Percentiles rank a stretch among this genome's conserved stretches.
These are phyloP conservation scores for Penicillium sp. DNA, from an alignment of 2,329 filamentous ascomycete species.

Conservation along the genomic window DNA sequence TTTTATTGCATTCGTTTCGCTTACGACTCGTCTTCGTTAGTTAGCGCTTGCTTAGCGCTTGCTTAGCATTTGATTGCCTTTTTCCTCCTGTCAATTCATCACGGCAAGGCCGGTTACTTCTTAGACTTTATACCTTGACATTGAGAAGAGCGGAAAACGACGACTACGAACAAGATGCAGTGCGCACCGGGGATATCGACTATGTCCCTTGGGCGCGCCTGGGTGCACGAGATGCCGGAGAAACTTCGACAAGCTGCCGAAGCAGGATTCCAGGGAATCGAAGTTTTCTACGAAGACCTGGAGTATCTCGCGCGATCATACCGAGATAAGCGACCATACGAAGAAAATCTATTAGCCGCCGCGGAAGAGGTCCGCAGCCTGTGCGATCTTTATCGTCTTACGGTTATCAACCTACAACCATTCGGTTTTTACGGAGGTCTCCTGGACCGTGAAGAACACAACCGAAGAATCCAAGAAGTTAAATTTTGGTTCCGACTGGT, in stretches of 20 bases:
- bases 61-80: not conserved
- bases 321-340: slow-evolving; percentile 35
- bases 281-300: slow-evolving; percentile 76
- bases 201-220: slow-evolving; percentile 69
- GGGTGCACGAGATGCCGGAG: slow-evolving; percentile 61
- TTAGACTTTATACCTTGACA: not conserved
- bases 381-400: slow-evolving; percentile 22
- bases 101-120: not conserved
- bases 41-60: not conserved
- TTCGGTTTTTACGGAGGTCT: slow-evolving; percentile 72
- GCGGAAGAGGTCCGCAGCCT: slow-evolving; percentile 54
- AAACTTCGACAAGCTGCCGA: slow-evolving; percentile 65
- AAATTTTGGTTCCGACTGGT: slow-evolving; percentile 60
- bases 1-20: not conserved
- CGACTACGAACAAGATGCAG: not conserved
- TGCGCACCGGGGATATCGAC: slow-evolving; percentile 60
- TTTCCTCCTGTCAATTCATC: no score
- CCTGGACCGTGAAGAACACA: slow-evolving; percentile 51
- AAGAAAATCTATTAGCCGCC: slow-evolving; percentile 52
- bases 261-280: slow-evolving; percentile 65
- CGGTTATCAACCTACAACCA: slow-evolving; percentile 57
- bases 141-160: not conserved
- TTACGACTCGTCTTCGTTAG: not conserved
- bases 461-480: slow-evolving; percentile 56
- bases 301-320: slow-evolving; percentile 52